phyloP scores from a whole-genome alignment of 257 asterid genomes.

The Gardenia jasminoides region DNA sequence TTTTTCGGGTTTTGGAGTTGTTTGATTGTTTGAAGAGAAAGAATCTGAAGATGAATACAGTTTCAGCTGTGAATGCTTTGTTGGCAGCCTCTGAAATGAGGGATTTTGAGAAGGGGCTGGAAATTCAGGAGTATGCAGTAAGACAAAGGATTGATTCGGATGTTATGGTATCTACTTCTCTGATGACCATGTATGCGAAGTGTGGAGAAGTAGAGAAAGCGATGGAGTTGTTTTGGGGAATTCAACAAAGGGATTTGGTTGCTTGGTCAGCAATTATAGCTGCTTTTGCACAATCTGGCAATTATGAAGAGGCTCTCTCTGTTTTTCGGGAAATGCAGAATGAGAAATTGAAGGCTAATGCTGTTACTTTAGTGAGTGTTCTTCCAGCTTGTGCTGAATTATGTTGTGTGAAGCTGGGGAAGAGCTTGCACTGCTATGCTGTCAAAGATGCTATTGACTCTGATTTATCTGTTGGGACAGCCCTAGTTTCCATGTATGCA shows the following conservation, averaged over 20 bases:
- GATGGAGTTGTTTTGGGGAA: slow-evolving; percentile 28
- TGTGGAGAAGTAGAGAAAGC: slow-evolving; percentile 38
- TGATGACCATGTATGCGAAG: slow-evolving; percentile 43
- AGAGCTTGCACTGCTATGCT: slow-evolving; percentile 41
- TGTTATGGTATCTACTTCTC: slow-evolving; percentile 29
- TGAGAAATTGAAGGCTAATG: slow-evolving; percentile 28
- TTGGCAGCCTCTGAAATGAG: slow-evolving; percentile 35
- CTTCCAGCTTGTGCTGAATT: slow-evolving; percentile 43
- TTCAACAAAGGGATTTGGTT: slow-evolving; percentile 33
- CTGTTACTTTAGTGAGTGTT: slow-evolving; percentile 36
- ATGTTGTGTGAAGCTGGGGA: slow-evolving; percentile 28
- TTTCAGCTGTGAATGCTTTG: slow-evolving; percentile 37
- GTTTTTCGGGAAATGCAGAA: slow-evolving; percentile 40
- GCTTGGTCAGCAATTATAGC: slow-evolving; percentile 46
- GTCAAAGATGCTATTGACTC: slow-evolving; percentile 25
- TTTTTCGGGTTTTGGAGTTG: slow-evolving; percentile 29
- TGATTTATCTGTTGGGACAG: slow-evolving; percentile 39
- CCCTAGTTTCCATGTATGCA: slow-evolving; percentile 47
- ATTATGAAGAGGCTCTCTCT: slow-evolving; percentile 34
- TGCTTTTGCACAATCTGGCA: slow-evolving; percentile 46
- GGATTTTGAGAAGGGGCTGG: slow-evolving; percentile 32
- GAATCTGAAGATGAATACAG: slow-evolving; percentile 26
- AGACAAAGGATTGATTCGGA: slow-evolving; percentile 33
- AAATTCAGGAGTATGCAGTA: slow-evolving; percentile 30
- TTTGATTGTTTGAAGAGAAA: slow-evolving; percentile 25